Evolutionary conservation across 2,329 filamentous ascomycete species (phyloP), one percentile per base, ranked within the genome.

Genomic region (Fusarium sp.): DNA sequence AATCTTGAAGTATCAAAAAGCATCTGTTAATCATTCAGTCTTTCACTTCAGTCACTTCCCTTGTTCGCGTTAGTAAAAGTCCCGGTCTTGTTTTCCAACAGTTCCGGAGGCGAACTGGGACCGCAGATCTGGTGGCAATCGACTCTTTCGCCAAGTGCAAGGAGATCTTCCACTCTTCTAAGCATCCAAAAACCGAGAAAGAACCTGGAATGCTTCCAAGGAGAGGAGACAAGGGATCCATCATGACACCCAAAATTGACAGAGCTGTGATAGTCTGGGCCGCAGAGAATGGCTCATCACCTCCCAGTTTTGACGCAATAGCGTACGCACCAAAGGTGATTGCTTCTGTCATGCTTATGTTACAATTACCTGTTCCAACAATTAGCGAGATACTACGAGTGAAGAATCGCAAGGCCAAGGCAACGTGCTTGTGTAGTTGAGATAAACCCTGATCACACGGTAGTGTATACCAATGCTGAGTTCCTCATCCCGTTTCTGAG

Each of bases 261-360:
- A 74, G 44, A 1, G 71, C 67, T 1, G 70, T 73, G 36, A 73
- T 72, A 44, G 70, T 71, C 25, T 74, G 70, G 6, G 70, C 54
- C 13, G 69, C 70, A 2, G 72, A 68, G 41, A 74, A 74, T 2
- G 66, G 55, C 11, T 67, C 55, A 9, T 52, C 61, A 1, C 65
- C 70, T 9, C 59, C 53, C 0, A 70, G 35, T 9, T 74, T 71
- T 25, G 71, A 67, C 2, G 61, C 60, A 14, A 72, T 70, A 3
- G 71, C 68, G 49, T 71, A 74, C 4, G 71, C 68, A 4, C 70
- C 72, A 37, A 74, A 74, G 0, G 71, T 73, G 7, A 68, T 70
- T 7, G 69, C 65, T 19, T 73, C 70, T 2, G 70, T 70, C 23
- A 73, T 50, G 29, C 57, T 65, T 2, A 61, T 9, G 7, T 71